Percentiles rank a stretch among this genome's conserved stretches.
These are phyloP conservation scores for Podospora pseudopauciseta DNA, from an alignment of 495 filamentous ascomycete genomes.

Conservation along the genomic window DNA sequence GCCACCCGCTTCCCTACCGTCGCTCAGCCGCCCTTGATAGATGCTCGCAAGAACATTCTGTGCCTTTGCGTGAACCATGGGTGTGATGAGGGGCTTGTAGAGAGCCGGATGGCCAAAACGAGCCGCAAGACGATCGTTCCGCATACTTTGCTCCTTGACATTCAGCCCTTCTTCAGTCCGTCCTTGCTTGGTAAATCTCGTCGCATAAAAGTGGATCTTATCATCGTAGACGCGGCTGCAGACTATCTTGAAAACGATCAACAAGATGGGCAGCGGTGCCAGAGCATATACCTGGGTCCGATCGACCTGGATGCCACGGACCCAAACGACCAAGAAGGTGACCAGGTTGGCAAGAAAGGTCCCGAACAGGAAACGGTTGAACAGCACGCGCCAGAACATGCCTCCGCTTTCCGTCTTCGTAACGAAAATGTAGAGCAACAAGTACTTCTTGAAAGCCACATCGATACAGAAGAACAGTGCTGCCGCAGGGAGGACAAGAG, in stretches of 20 bases:
- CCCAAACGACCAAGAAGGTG: slow-evolving; percentile 69
- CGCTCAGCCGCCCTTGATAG: slow-evolving; percentile 73
- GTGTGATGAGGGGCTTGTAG: slow-evolving; percentile 82
- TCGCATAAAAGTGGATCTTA: slow-evolving; percentile 71
- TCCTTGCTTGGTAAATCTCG: slow-evolving; percentile 58
- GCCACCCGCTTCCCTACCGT: slow-evolving; percentile 44
- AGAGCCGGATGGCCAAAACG: slow-evolving; percentile 91
- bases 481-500: slow-evolving; percentile 82
- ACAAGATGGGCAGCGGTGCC: slow-evolving; percentile 72
- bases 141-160: slow-evolving; percentile 41
- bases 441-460: slow-evolving; percentile 88
- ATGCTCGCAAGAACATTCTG: slow-evolving; percentile 75
- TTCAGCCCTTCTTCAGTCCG: slow-evolving; percentile 39
- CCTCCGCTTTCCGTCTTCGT: slow-evolving; percentile 96
- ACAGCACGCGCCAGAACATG: slow-evolving; percentile 85
- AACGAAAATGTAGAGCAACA: slow-evolving; percentile 88
- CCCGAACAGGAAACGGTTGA: slow-evolving; percentile 87
- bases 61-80: slow-evolving; percentile 92
- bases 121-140: slow-evolving; percentile 67
- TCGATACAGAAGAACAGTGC: slow-evolving; percentile 89
- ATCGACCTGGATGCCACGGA: slow-evolving; percentile 42
- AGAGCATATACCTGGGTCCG: slow-evolving; percentile 62
- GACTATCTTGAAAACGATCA: slow-evolving; percentile 82
- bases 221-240: slow-evolving; percentile 74
- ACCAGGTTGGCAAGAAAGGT: slow-evolving; percentile 74